These are phyloP conservation scores for Alternaria gansuensis DNA, from an alignment of 2,329 filamentous ascomycete species.

Conservation along the genomic window DNA sequence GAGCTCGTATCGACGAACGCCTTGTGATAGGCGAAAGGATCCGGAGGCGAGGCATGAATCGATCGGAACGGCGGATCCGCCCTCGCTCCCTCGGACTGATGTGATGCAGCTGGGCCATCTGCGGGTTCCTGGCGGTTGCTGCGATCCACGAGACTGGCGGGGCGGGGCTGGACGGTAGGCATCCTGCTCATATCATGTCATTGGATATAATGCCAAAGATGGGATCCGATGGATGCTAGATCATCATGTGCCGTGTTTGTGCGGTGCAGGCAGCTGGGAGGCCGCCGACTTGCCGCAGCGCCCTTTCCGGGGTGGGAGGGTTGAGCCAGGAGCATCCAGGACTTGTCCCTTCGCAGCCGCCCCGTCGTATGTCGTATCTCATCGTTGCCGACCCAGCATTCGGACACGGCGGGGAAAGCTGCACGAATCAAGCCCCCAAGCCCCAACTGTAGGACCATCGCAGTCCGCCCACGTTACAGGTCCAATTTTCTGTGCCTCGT, in stretches of 20 bases:
- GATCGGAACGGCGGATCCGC: constrained; percentile 15
- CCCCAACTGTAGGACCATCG: constrained; percentile 4
- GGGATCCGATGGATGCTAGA: constrained; percentile 26
- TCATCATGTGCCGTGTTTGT: constrained; percentile 14
- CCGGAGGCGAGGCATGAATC: constrained; percentile 19
- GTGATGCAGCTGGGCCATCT: constrained; percentile 21
- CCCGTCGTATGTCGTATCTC: constrained; percentile 2
- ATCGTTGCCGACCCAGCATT: constrained; percentile 3
- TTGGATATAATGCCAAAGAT: constrained; percentile 21
- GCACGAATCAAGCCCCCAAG: constrained; percentile 2
- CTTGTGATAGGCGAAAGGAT: constrained; percentile 37
- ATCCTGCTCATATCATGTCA: constrained; percentile 21
- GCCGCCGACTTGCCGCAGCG: constrained; percentile 4
- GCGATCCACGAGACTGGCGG: constrained; percentile 21
- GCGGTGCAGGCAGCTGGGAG: constrained; percentile 2
- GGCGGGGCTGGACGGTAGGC: constrained; percentile 5
- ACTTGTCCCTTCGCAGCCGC: not conserved
- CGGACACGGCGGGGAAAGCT: not conserved
- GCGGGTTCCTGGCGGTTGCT: constrained; percentile 22
- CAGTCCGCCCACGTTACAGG: not conserved
- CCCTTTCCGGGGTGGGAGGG: constrained; percentile 5
- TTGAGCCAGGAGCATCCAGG: not conserved
- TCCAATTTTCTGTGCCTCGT: constrained; percentile 4
- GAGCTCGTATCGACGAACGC: constrained; percentile 24
- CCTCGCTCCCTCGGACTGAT: constrained; percentile 13